A percentile compares a stretch with the other conserved stretches of the same genome.
phyloP scores from a whole-genome alignment of 2,329 filamentous ascomycete species.

The Colletotrichum endophyticum region DNA sequence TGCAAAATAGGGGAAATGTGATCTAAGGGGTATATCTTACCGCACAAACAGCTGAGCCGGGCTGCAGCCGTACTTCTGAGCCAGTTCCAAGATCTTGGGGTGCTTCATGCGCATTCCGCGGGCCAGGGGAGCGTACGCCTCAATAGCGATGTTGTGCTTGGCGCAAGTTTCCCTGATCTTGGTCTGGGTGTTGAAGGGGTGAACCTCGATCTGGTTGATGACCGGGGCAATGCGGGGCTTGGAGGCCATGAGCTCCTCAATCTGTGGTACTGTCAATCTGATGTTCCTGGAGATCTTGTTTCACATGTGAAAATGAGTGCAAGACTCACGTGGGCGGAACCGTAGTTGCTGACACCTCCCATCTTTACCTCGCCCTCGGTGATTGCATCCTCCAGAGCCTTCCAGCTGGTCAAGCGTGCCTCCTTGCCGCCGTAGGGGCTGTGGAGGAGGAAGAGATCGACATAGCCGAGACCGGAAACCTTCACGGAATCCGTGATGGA shows the following conservation, averaged over 20 bases:
- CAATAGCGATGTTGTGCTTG: conserved; percentile 70
- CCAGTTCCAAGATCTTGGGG: conserved; percentile 63
- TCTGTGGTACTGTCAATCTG: conserved; percentile 37
- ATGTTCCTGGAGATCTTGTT: neutral
- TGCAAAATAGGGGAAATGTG: accelerated
- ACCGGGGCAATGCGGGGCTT: conserved; percentile 68
- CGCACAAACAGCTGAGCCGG: conserved; percentile 75
- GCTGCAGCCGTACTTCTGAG: conserved; percentile 72
- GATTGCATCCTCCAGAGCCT: conserved; percentile 77
- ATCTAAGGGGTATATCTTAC: conserved; percentile 27
- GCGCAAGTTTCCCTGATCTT: conserved; percentile 71
- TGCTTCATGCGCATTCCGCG: conserved; percentile 74
- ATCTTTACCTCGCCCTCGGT: conserved; percentile 71
- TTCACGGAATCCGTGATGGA: conserved; percentile 71
- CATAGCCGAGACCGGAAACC: conserved; percentile 72
- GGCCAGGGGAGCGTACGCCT: conserved; percentile 82
- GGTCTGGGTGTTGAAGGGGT: conserved; percentile 79
- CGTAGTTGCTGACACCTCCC: conserved; percentile 81
- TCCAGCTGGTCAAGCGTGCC: conserved; percentile 75
- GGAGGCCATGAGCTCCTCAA: conserved; percentile 71
- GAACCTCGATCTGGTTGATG: conserved; percentile 83
- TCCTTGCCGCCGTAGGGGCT: conserved; percentile 77
- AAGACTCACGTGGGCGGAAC: conserved; percentile 69
- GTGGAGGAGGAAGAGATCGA: conserved; percentile 82
- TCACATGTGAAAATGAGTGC: neutral